phyloP scores from a whole-genome alignment of 176 grass and related monocot species.

The Ensete ventricosum region DNA sequence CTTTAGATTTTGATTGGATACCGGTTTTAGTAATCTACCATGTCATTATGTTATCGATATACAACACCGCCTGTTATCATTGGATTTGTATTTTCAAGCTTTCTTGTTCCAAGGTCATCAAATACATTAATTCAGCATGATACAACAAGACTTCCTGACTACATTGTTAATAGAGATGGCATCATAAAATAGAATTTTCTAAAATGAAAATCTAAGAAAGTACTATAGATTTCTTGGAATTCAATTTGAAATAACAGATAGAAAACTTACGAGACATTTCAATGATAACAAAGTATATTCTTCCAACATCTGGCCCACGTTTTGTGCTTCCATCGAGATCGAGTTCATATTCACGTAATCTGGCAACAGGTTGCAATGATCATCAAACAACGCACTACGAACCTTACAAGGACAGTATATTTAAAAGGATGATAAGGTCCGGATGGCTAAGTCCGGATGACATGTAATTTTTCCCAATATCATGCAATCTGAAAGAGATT shows the following conservation, averaged over 20 bases:
- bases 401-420: neutral
- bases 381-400: neutral
- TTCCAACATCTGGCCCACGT: conserved; percentile 57
- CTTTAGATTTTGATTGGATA: too few species aligned
- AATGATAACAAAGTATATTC: conserved; percentile 83
- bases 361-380: conserved; percentile 25
- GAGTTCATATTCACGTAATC: conserved; percentile 85
- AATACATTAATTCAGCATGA: neutral
- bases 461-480: neutral
- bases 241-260: neutral
- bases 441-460: neutral
- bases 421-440: neutral
- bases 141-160: neutral
- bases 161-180: neutral
- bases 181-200: neutral
- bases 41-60: too few species aligned
- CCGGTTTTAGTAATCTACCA: too few species aligned
- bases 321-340: conserved; percentile 48
- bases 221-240: neutral
- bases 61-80: too few species aligned
- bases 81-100: neutral
- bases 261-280: conserved; percentile 88
- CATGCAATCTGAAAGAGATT: conserved; percentile 10
- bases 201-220: neutral
- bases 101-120: neutral